phyloP scores from a whole-genome alignment of 768 basidiomycete species.

The Boletus rex-veris region DNA sequence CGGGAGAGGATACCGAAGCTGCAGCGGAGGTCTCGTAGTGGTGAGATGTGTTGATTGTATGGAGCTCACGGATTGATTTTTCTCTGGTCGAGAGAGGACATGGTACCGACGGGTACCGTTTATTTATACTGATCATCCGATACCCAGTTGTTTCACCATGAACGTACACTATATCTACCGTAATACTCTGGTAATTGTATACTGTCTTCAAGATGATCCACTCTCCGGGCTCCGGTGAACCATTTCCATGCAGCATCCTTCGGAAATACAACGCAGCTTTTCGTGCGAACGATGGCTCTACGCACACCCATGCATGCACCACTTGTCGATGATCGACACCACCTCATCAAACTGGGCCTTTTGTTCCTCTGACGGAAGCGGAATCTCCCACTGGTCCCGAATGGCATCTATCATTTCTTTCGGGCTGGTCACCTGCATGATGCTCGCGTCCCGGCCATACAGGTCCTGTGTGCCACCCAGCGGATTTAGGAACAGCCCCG shows the following conservation, averaged over 20 bases:
- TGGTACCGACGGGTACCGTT: too few relatives aligned
- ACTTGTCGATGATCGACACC: conserved; percentile 58
- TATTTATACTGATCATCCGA: too few relatives aligned
- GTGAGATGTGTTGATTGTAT: neutral
- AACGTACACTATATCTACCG: too few relatives aligned
- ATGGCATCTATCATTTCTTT: neutral
- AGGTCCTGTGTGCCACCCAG: conserved; percentile 47
- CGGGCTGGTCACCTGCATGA: conserved; percentile 43
- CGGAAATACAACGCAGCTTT: too few relatives aligned
- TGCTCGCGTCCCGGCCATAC: conserved; percentile 65
- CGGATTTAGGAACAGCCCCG: conserved; percentile 6
- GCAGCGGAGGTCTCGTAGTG: neutral
- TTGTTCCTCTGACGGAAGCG: conserved; percentile 54
- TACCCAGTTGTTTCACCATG: too few relatives aligned
- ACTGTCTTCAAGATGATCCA: too few relatives aligned
- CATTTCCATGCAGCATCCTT: too few relatives aligned
- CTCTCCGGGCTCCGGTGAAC: too few relatives aligned
- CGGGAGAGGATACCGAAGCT: neutral
- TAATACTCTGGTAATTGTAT: too few relatives aligned
- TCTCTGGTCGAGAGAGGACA: too few relatives aligned
- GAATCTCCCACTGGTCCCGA: conserved; percentile 30
- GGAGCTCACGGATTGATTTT: too few relatives aligned
- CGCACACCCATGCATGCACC: conserved; percentile 24
- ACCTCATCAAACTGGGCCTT: conserved; percentile 70
- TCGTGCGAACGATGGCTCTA: too few relatives aligned